Evolutionary conservation across 805 yeast genomes (phyloP).

Genomic region (Lachancea lanzarotensis): DNA sequence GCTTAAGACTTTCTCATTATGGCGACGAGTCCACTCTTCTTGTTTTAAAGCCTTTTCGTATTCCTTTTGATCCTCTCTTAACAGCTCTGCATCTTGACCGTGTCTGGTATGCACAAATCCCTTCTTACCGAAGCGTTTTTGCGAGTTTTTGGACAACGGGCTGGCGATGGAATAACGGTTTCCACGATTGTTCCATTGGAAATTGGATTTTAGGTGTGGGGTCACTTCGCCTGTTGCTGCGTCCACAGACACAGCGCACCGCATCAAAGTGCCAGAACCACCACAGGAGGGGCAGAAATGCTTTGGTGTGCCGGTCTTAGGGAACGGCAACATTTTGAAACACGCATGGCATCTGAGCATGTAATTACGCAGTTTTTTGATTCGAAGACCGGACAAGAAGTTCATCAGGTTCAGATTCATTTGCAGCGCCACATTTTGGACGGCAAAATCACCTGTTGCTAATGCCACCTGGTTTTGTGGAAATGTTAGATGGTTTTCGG

Average conservation of each 20-base stretch:
- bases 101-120: conserved; percentile 71
- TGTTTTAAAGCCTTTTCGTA: conserved; percentile 81
- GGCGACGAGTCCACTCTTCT: conserved; percentile 79
- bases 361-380: conserved; percentile 78
- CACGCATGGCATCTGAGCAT: conserved; percentile 98
- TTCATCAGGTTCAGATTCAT: conserved; percentile 84
- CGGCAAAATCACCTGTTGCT: conserved; percentile 95
- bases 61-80: conserved; percentile 93
- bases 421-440: conserved; percentile 91
- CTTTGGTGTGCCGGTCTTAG: conserved; percentile 64
- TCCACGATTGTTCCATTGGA: conserved; percentile 92
- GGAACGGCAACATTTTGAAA: conserved; percentile 72
- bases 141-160: conserved; percentile 77
- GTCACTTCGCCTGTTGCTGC: conserved; percentile 71
- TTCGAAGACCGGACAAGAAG: conserved; percentile 73
- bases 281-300: conserved; percentile 97
- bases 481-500: conserved; percentile 19
- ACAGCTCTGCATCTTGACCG: conserved; percentile 43
- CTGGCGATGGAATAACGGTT: conserved; percentile 73
- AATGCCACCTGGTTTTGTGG: conserved; percentile 66
- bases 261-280: conserved; percentile 69
- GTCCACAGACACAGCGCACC: conserved; percentile 87
- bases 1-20: conserved; percentile 76
- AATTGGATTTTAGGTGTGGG: conserved; percentile 84
- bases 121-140: conserved; percentile 67